Conservation (phyloP, 345 rosid species). For the Melastoma malabathricum region DNA sequence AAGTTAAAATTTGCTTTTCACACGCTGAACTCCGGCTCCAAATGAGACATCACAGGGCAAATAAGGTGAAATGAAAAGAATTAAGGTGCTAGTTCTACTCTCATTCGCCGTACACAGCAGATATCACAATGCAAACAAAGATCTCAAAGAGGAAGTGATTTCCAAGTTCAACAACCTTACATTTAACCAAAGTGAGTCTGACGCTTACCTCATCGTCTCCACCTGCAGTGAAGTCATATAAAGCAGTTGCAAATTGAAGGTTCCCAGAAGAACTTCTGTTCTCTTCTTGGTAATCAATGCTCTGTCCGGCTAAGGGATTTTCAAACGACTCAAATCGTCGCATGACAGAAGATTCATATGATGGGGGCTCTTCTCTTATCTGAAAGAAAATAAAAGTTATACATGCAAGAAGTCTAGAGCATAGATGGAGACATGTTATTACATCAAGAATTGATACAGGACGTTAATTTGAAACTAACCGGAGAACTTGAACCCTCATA, state of each 20-base stretch:
- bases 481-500: constrained; percentile 67
- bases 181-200: too few relatives aligned
- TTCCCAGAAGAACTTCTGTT: constrained; percentile 47
- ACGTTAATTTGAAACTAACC: constrained; percentile 21
- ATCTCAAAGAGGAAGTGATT: too few relatives aligned
- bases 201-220: constrained; percentile 89
- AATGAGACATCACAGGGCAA: neutral
- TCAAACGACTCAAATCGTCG: constrained; percentile 58
- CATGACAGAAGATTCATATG: constrained; percentile 53
- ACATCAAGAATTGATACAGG: neutral
- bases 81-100: too few relatives aligned
- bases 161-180: too few relatives aligned
- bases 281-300: constrained; percentile 56
- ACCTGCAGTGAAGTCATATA: constrained; percentile 95
- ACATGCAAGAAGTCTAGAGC: constrained; percentile 6
- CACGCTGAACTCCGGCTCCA: neutral
- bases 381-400: constrained; percentile 12
- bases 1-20: neutral
- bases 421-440: constrained; percentile 1
- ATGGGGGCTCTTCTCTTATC: constrained; percentile 92
- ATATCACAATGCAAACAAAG: too few relatives aligned
- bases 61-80: neutral
- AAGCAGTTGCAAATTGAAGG: constrained; percentile 63
- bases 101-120: too few relatives aligned
- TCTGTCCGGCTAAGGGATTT: constrained; percentile 49